Evolutionary conservation across 257 asterid genomes (phyloP), one percentile per base, ranked within the genome.

Genomic region (Nicotiana paniculata): DNA sequence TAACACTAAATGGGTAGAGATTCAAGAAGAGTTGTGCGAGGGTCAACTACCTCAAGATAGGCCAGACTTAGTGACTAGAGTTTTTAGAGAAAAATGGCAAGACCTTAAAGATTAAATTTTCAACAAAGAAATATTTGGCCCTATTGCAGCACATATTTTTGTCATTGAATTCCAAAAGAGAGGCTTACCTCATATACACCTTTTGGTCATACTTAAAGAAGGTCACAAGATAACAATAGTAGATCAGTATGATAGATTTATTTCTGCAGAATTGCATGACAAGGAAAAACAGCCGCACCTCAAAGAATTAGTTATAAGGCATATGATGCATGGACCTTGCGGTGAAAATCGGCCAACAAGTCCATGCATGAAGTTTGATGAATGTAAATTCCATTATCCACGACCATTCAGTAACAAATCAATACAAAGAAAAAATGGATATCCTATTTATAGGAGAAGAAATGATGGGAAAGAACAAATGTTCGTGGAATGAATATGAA

Each of bases 311-410:
- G 77, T 83, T 37, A 37, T 5, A 5, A 61, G 26, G 9, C 84
- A 83, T 5, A 83, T 80, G 77, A 33, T 83, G 18, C 84, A 79
- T 21, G 80, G 81, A 0, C 78, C 83, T 0, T 82, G 81, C 21
- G 81, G 68, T 4, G 3, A 35, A 9, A 4, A 15, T 2, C 39
- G 67, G 1, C 13, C 1, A 1, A 39, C 67, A 5, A 48, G 64
- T 6, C 59, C 63, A 3, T 84, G 83, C 9, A 83, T 83, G 84
- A 10, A 2, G 5, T 7, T 39, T 1, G 63, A n/a, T 0, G 26
- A 4, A 2, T 82, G 86, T 16, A 82, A 26, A 2, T 67, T 46
- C 4, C 32, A 75, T 12, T 84, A 82, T 32, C 87, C 86, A 0
- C 9, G 28, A 1, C 13, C 11, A 0, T 78, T 30, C 54, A 48